Evolutionary conservation across 2,329 filamentous ascomycete genomes (phyloP).

Genomic region (Cordyceps cicadae): DNA sequence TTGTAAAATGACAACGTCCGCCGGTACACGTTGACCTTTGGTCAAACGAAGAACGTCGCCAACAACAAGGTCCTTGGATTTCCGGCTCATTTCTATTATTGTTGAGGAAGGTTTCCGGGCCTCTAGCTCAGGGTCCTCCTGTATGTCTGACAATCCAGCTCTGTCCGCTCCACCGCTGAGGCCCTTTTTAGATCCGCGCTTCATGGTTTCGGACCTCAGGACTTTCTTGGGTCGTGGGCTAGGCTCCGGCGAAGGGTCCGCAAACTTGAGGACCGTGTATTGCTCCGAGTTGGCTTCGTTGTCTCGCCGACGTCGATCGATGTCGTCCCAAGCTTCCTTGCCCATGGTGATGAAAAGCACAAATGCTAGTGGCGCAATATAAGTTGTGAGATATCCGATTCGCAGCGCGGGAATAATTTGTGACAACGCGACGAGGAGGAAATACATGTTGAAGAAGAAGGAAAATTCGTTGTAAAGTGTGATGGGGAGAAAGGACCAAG

Average conservation of each 20-base stretch:
- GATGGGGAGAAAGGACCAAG: conserved; percentile 85
- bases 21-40: conserved; percentile 88
- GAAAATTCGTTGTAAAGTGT: conserved; percentile 98
- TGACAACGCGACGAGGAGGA: conserved; percentile 86
- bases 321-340: conserved; percentile 93
- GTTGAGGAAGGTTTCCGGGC: conserved; percentile 41
- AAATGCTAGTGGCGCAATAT: conserved; percentile 85
- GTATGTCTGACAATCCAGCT: conserved; percentile 51
- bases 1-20: conserved; percentile 88
- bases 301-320: conserved; percentile 75
- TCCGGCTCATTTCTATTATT: conserved; percentile 63
- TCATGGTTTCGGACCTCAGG: conserved; percentile 36
- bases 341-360: conserved; percentile 87
- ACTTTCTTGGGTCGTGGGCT: conserved; percentile 29
- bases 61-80: conserved; percentile 81
- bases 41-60: conserved; percentile 89
- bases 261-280: conserved; percentile 70
- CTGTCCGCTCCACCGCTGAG: conserved; percentile 25
- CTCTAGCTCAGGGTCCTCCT: conserved; percentile 56
- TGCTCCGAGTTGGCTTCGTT: conserved; percentile 90
- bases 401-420: conserved; percentile 83
- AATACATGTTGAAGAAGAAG: conserved; percentile 99
- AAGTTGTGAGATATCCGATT: conserved; percentile 92
- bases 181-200: conserved; percentile 24
- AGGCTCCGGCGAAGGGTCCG: conserved; percentile 39